Evolutionary conservation across 148 eudicot genomes (phyloP), one percentile per base, ranked within the genome.

Genomic region (Amaranthus palmeri): DNA sequence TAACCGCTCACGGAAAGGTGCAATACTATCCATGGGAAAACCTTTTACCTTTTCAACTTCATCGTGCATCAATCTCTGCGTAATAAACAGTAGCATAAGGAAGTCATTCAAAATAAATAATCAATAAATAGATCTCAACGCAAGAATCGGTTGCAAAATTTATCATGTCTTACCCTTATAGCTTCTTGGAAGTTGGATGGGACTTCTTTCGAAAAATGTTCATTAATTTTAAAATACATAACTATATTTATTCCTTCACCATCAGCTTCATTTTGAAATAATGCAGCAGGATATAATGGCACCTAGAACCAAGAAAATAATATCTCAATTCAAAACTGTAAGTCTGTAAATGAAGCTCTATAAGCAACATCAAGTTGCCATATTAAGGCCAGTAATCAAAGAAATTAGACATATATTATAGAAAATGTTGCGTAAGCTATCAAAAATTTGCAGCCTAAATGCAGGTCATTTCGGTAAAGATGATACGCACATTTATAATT

Each of bases 171-270:
- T 81, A 96, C 99, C 80, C 85, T 81, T 54, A 96, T 79, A 77
- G 78, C 80, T 72, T 96, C 99, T 84, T 85, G 96, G 69, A 88
- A 90, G 72, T 80, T 82, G 36, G 84, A 68, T 36, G 99, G 79
- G 65, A 92, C 74, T 78, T 95, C 99, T 78, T 87, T 92, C 10
- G 83, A 70, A 72, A 86, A 96, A 69, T 81, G 73, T 54, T 92
- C 97, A 36, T 85, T 83, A 56, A 95, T 84, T 81, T 96, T 90
- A 71, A 84, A 96, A 79, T 96, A 96, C 85, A 96, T 69, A 66
- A 92, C 99, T 25, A 88, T 73, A 75, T 78, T 92, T 69, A 92
- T 85, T 70, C 99, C 99, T 81, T 96, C 97, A 7, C 99, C 99
- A 69, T 96, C 99, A 72, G 76, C 80, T 81, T 96, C 99, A 70